Evolutionary conservation across 805 yeast genomes (phyloP), one percentile per base, ranked within the genome.

Genomic region (Ogataea nonfermentans): DNA sequence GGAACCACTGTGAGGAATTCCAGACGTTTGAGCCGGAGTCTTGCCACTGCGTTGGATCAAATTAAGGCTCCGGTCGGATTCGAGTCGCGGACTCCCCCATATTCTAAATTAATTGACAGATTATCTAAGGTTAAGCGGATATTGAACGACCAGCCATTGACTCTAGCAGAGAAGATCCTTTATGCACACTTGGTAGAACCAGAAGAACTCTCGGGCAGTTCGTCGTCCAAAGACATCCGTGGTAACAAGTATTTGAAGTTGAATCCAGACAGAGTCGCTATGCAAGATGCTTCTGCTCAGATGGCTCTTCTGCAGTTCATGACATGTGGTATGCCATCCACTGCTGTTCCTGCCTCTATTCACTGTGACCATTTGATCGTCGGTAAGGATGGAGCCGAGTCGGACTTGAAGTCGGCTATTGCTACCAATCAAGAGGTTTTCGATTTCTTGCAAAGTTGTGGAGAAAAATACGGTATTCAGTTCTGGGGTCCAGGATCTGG

Each of bases 401-500:
- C 76, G 65, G 98, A 90, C 71, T 76, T 91, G 63, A 78, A 78
- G 41, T 80, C 89, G 61, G 95, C 96, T 53, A 81, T 87, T 51
- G 84, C 84, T 58, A 74, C 87, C 57, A 90, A 90, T 78, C 84
- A 84, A 69, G 98, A 90, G 72, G 97, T 90, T 50, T 90, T 79
- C 68, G 95, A 90, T 68, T 91, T 90, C 71, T 76, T 90, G 66
- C 78, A 85, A 51, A 70, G 89, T 42, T 90, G 96, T 51, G 88
- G 95, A 59, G 89, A 91, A 57, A 90, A 89, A 73, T 90, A 90
- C 73, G 89, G 91, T 73, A 84, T 90, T 66, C 96, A 95, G 67
- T 90, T 90, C 80, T 90, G 98, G 98, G 90, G 90, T 63, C 96
- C 97, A 57, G 97, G 97, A 61, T 89, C 96, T 29, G 98, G 98